Evolutionary conservation across 2,329 filamentous ascomycete genomes (phyloP).

Genomic region (Fusarium armeniacum): DNA sequence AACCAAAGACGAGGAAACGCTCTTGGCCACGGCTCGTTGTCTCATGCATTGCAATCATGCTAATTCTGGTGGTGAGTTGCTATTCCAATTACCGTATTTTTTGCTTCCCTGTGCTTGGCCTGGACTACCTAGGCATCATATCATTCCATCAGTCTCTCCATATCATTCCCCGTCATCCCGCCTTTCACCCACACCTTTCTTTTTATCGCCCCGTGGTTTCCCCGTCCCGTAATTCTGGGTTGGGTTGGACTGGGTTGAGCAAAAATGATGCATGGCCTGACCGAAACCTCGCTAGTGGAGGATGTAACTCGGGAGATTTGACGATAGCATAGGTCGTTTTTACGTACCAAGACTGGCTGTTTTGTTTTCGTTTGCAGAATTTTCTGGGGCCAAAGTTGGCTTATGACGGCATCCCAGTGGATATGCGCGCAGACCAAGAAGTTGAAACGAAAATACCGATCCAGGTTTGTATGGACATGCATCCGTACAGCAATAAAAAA

Average conservation of each 20-base stretch:
- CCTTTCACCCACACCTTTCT: constrained; percentile 38
- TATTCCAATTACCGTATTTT: constrained; percentile 20
- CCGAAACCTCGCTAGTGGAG: constrained; percentile 36
- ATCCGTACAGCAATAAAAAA: constrained; percentile 5
- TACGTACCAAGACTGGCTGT: background rate
- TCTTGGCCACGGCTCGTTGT: constrained; percentile 31
- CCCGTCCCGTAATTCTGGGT: constrained; percentile 37
- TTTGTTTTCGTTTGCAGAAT: background rate
- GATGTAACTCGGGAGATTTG: constrained; percentile 12
- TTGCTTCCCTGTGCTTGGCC: constrained; percentile 18
- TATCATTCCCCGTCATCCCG: constrained; percentile 43
- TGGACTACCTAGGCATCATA: constrained; percentile 30
- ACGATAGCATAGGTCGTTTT: constrained; percentile 34
- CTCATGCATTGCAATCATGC: constrained; percentile 27
- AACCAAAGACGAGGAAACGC: constrained; percentile 26
- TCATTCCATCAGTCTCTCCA: constrained; percentile 33
- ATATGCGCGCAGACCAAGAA: constrained; percentile 20
- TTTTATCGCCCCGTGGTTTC: constrained; percentile 33
- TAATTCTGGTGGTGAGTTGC: constrained; percentile 46
- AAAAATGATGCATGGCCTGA: constrained; percentile 43
- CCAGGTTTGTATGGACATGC: background rate
- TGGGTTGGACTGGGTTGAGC: constrained; percentile 32
- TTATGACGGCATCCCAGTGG: constrained; percentile 41
- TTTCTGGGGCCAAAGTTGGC: constrained; percentile 28
- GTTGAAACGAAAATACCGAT: constrained; percentile 15